Evolutionary conservation across 164 flowering plant species (phyloP).

Genomic region (Vitis riparia): DNA sequence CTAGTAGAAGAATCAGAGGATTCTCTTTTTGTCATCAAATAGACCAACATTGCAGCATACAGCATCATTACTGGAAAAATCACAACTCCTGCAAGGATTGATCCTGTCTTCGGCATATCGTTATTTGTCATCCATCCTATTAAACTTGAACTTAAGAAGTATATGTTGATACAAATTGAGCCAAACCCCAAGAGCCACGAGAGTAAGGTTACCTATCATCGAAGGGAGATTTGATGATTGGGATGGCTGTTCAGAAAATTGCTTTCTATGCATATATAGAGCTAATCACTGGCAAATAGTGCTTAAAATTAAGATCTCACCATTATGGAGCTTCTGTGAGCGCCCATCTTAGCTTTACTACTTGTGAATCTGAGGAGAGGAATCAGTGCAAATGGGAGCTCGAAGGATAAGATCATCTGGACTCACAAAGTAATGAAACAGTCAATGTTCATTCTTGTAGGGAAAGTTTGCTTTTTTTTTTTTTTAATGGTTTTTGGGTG

Average conservation of each 20-base stretch:
- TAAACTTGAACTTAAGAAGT: constrained; percentile 1
- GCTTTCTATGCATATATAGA: neutral
- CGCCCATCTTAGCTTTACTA: constrained; percentile 9
- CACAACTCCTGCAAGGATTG: constrained; percentile 1
- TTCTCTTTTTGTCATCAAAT: neutral
- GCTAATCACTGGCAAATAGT: neutral
- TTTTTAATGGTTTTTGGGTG: no score
- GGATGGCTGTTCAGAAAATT: neutral
- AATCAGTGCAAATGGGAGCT: constrained; percentile 15
- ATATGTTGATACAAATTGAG: neutral
- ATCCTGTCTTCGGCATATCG: neutral
- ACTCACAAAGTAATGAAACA: neutral
- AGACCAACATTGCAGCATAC: neutral
- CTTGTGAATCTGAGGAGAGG: constrained; percentile 16
- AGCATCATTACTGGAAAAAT: neutral
- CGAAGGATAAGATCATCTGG: constrained; percentile 15
- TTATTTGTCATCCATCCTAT: neutral
- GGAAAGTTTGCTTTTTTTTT: no score
- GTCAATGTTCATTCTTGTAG: neutral
- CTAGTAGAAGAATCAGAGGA: neutral
- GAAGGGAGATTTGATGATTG: neutral
- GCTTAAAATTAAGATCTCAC: neutral
- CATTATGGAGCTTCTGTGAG: constrained; percentile 3
- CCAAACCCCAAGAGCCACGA: neutral
- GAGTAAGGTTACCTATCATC: neutral